These are phyloP conservation scores for Jaltomata sinuosa DNA, from an alignment of 257 asterid genomes.

Conservation along the genomic window DNA sequence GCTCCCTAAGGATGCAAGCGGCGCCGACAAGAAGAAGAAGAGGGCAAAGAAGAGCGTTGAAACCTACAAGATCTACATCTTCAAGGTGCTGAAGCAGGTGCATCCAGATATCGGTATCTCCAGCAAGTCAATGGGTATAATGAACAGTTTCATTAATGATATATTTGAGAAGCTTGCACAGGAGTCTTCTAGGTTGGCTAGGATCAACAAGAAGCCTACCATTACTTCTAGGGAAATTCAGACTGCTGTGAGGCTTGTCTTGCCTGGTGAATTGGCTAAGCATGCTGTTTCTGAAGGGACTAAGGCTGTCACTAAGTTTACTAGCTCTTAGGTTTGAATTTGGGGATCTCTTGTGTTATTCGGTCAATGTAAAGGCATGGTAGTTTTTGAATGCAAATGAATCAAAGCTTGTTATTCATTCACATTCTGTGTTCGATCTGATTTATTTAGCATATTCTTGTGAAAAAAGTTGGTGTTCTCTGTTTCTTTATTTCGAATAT, in stretches of 20 bases:
- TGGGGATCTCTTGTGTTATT: neutral
- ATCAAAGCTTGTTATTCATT: no score
- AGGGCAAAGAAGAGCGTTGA: neutral
- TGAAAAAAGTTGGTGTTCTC: no score
- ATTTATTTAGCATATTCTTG: no score
- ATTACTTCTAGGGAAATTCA: neutral
- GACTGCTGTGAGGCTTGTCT: neutral
- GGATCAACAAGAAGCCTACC: neutral
- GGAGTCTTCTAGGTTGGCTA: neutral
- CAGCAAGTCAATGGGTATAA: neutral
- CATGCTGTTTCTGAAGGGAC: neutral
- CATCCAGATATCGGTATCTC: neutral
- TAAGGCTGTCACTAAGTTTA: neutral
- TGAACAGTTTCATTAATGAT: neutral
- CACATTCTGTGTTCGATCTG: neutral
- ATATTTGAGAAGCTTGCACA: neutral
- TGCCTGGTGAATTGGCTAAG: neutral
- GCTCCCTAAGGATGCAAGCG: neutral
- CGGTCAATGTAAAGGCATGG: neutral
- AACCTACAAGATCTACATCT: neutral
- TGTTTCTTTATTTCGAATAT: no score
- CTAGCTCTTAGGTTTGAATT: neutral
- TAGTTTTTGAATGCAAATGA: neutral
- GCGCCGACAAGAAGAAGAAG: neutral
- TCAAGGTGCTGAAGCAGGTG: neutral